A percentile compares a stretch with the other conserved stretches of the same genome.
Evolutionary conservation across 148 eudicot genomes (phyloP).

Genomic region (Limonium bicolor): DNA sequence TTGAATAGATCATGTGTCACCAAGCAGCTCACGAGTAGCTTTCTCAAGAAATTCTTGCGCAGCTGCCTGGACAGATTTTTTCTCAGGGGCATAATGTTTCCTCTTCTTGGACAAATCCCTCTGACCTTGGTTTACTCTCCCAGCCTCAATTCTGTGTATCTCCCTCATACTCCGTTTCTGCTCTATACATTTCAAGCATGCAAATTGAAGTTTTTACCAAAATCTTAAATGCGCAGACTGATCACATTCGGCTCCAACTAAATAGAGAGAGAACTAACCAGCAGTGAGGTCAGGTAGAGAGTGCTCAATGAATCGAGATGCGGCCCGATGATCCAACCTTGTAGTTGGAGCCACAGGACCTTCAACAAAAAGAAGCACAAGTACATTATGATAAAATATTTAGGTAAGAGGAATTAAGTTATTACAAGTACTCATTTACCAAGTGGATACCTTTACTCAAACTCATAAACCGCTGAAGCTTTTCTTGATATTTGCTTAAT

Average conservation of each 20-base stretch:
- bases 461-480: constrained; percentile 39
- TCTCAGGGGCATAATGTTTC: constrained; percentile 43
- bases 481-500: constrained; percentile 51
- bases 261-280: constrained; percentile 28
- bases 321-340: constrained; percentile 56
- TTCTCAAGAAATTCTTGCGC: constrained; percentile 90
- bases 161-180: constrained; percentile 77
- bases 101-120: constrained; percentile 61
- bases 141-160: constrained; percentile 38
- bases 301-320: constrained; percentile 80
- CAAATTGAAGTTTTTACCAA: background rate
- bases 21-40: constrained; percentile 88
- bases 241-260: background rate
- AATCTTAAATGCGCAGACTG: background rate
- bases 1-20: constrained; percentile 47
- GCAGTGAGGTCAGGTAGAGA: constrained; percentile 80
- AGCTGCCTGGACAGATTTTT: constrained; percentile 66
- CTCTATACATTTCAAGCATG: constrained; percentile 28
- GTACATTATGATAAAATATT: background rate
- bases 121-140: constrained; percentile 33
- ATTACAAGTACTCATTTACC: background rate
- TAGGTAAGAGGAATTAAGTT: too few relatives aligned
- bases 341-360: constrained; percentile 70
- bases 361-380: constrained; percentile 12
- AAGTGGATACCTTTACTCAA: constrained; percentile 53